A percentile compares a stretch with the other conserved stretches of the same genome.
Conservation (phyloP, 1,139 yeast genomes). For the Lodderomyces margitis region DNA sequence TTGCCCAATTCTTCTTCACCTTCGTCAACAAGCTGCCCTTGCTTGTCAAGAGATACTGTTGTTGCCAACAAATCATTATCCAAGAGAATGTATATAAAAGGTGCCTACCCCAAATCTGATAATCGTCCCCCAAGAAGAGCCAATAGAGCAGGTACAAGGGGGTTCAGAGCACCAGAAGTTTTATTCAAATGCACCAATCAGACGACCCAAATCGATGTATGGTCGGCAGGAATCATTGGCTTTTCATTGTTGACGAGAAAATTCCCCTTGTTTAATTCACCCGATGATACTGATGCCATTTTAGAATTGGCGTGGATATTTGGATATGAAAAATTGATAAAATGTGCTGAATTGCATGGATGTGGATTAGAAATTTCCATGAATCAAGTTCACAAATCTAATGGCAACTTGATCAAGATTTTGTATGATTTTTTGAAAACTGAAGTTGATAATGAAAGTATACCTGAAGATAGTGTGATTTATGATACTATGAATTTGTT, state of each 20-base stretch:
- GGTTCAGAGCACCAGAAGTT: conserved; percentile 94
- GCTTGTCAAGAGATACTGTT: conserved; percentile 23
- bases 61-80: conserved; percentile 24
- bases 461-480: conserved; percentile 41
- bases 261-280: conserved; percentile 85
- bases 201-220: conserved; percentile 75
- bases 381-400: conserved; percentile 17
- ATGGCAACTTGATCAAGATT: conserved; percentile 34
- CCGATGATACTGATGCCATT: conserved; percentile 89
- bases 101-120: conserved; percentile 80
- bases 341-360: conserved; percentile 84
- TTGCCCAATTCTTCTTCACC: not conserved
- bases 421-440: conserved; percentile 29
- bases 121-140: conserved; percentile 88
- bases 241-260: conserved; percentile 68
- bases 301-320: conserved; percentile 82
- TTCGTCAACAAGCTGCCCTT: conserved; percentile 27
- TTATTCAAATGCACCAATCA: conserved; percentile 85
- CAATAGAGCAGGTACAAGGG: conserved; percentile 96
- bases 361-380: conserved; percentile 72
- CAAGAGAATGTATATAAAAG: conserved; percentile 43
- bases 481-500: conserved; percentile 37
- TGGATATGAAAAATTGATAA: conserved; percentile 71
- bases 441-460: conserved; percentile 35
- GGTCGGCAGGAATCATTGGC: conserved; percentile 91